Conservation (phyloP, 345 rosid species). For the Noccaea caerulescens region DNA sequence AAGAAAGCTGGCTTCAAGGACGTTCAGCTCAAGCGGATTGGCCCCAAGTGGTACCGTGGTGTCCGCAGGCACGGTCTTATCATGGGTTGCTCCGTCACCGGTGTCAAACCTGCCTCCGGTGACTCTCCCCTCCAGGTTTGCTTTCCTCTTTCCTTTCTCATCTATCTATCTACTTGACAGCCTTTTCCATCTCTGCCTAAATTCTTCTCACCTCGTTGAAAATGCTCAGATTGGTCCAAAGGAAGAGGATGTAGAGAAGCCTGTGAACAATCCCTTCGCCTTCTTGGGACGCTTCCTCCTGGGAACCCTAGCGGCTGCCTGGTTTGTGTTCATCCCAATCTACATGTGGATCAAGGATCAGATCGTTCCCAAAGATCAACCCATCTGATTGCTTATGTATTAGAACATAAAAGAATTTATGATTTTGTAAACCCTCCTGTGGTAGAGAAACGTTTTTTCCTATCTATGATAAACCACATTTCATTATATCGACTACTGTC, state of each 20-base stretch:
- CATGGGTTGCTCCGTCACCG: conserved; percentile 99
- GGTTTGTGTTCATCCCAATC: conserved; percentile 81
- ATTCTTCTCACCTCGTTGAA: no score
- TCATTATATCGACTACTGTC: no score
- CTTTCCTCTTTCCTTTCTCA: neutral
- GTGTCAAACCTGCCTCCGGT: conserved; percentile 92
- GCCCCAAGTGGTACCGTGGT: conserved; percentile 99
- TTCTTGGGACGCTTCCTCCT: conserved; percentile 71
- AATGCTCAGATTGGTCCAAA: conserved; percentile 86
- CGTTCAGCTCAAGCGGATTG: conserved; percentile 89
- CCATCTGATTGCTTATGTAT: conserved; percentile 47
- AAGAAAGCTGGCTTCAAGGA: conserved; percentile 89
- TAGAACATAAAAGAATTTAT: neutral
- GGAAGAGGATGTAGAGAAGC: conserved; percentile 80
- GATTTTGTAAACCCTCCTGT: neutral
- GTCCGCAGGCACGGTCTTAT: conserved; percentile 96
- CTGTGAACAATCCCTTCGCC: conserved; percentile 61
- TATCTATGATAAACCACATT: neutral
- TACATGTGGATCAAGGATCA: conserved; percentile 99
- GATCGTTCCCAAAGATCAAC: conserved; percentile 78
- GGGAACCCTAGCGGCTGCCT: conserved; percentile 77
- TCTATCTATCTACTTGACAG: no score
- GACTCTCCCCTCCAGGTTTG: conserved; percentile 97
- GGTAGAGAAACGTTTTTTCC: neutral
- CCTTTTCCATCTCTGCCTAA: no score